Percentiles rank a stretch among this genome's conserved stretches.
Conservation (phyloP, 176 grass and related monocot genomes). For the Zea mays region Zm-B73-REFERENCE-NAM-5.0 NC_050100.1:99425501-99426000, state of each 20-base stretch:
- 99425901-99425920: conserved; percentile 67
- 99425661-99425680: conserved; percentile 14
- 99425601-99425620: conserved; percentile 71
- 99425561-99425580: conserved; percentile 22
- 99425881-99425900: conserved; percentile 75
- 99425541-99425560: conserved; percentile 37
- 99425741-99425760: conserved; percentile 80
- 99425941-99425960: conserved; percentile 63
- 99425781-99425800: conserved; percentile 57
- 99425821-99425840: conserved; percentile 17
- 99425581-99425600: conserved; percentile 59
- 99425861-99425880: conserved; percentile 22
- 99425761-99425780: conserved; percentile 68
- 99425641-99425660: conserved; percentile 48
- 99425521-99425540: background rate
- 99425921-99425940: conserved; percentile 54
- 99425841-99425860: background rate
- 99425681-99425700: background rate
- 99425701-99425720: conserved; percentile 22
- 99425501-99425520: conserved; percentile 43
- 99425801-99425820: conserved; percentile 58
- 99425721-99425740: conserved; percentile 52
- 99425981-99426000: conserved; percentile 55
- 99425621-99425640: conserved; percentile 94
- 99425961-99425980: conserved; percentile 70